Evolutionary conservation across 2,329 filamentous ascomycete species (phyloP), one percentile per base, ranked within the genome.

Genomic region (Dryadomyces quercus-mongolicae): DNA sequence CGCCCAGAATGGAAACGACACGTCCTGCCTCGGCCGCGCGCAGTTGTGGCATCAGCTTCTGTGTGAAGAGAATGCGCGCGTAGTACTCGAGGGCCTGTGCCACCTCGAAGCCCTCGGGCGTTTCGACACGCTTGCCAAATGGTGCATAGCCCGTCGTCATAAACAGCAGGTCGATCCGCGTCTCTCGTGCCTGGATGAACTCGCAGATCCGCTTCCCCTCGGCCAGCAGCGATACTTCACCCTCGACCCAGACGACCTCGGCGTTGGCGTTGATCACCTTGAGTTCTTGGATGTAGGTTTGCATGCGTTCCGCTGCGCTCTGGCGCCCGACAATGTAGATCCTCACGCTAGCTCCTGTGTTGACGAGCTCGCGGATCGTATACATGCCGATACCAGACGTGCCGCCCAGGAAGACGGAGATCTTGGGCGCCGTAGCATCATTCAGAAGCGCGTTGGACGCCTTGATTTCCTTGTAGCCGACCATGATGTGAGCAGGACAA

Each of bases 381-480:
- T 64, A 47, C 48, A 70, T 66, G 9, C 73, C 73, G 54, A 76
- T 71, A 49, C 74, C 74, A 2, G 71, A 70, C 1, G 73, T 76
- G 12, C 68, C 73, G 40, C 73, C 72, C 5, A 69, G 67, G 56
- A 75, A 74, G 57, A 75, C 66, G 54, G 70, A 64, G 43, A 72
- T 63, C 15, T 60, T 66, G 8, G 70, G 70, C 16, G 62, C 60
- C 1, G 64, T 70, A 4, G 60, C 56, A 50, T 68, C 65, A 59
- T 65, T 68, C 60, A 75, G 67, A 25, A 63, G 66, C 7, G 65
- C 63, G 57, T 74, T 74, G 52, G 69, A 70, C 13, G 64, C 62
- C 54, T 62, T 57, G 13, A 74, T 64, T 51, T 70, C 61, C 46
- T 60, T 61, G 55, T 63, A 62, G 12, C 66, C 57, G 31, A 72